Conservation (phyloP, 306 rosid species). For the Cicer bijugum region DNA sequence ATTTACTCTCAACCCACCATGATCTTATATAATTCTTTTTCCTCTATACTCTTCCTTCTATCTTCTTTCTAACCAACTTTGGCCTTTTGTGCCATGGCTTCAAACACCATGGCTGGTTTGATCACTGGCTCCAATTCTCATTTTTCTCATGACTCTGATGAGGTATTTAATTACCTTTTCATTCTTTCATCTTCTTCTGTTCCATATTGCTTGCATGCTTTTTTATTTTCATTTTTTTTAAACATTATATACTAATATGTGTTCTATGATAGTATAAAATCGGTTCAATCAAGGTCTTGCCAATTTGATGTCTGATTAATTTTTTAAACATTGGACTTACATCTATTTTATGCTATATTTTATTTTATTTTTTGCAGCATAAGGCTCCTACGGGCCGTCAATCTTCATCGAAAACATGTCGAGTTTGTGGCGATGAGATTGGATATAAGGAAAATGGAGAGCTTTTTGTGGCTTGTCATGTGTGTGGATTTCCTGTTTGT, state of each 20-base stretch:
- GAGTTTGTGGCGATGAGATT: constrained; percentile 89
- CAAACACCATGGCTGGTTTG: constrained; percentile 83
- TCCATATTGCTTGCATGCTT: constrained; percentile 27
- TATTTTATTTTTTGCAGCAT: constrained; percentile 43
- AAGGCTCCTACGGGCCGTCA: constrained; percentile 50
- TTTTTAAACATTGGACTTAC: background rate
- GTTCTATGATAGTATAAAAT: background rate
- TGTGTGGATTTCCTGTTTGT: constrained; percentile 88
- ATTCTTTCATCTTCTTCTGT: constrained; percentile 22
- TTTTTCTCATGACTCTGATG: constrained; percentile 52
- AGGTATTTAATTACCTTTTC: constrained; percentile 50
- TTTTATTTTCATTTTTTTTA: background rate
- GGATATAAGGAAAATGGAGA: constrained; percentile 72
- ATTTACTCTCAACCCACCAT: constrained; percentile 47
- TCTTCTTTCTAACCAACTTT: constrained; percentile 12
- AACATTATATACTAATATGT: background rate
- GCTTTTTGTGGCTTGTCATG: constrained; percentile 81
- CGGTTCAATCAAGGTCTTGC: background rate
- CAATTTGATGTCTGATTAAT: background rate
- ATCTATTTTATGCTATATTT: background rate
- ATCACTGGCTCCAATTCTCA: constrained; percentile 65
- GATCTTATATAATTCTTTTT: constrained; percentile 56
- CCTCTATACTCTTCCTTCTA: constrained; percentile 37
- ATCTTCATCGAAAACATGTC: constrained; percentile 57
- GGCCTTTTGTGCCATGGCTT: constrained; percentile 61